Percentiles rank a stretch among this genome's conserved stretches.
These are phyloP conservation scores for Alternaria arbusti DNA, from an alignment of 2,329 filamentous ascomycete genomes.

Conservation along the genomic window DNA sequence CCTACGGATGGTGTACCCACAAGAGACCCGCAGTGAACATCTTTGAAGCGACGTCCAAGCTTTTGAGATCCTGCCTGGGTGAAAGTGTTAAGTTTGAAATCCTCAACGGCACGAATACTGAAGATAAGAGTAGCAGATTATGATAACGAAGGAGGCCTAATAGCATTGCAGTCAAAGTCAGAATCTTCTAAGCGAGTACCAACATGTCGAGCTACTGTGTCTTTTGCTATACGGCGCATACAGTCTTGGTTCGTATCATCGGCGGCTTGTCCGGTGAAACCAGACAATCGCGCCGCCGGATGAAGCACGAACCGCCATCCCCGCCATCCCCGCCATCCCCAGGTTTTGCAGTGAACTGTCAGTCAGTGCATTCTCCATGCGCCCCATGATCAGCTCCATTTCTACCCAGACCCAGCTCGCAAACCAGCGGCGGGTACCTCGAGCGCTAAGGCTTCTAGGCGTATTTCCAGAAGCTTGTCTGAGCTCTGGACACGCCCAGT, in stretches of 20 bases:
- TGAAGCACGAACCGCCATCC: neutral
- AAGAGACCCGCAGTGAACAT: neutral
- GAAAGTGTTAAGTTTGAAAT: conserved; percentile 11
- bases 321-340: conserved; percentile 1
- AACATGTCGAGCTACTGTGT: neutral
- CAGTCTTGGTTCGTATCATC: neutral
- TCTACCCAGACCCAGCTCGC: conserved; percentile 8
- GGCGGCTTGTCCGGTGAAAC: neutral
- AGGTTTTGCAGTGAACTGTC: neutral
- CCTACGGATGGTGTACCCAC: conserved; percentile 3
- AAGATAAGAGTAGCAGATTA: conserved; percentile 6
- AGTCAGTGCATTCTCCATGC: neutral
- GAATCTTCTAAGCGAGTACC: neutral
- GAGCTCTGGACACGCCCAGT: conserved; percentile 7
- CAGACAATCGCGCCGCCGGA: neutral
- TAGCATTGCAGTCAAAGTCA: neutral
- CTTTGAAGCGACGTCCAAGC: neutral
- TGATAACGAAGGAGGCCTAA: conserved; percentile 4
- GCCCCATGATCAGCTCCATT: neutral
- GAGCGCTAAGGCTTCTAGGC: conserved; percentile 11
- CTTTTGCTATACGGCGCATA: neutral
- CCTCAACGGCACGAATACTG: neutral
- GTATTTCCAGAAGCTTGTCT: conserved; percentile 17
- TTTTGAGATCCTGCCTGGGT: neutral
- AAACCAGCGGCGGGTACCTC: conserved; percentile 15